Conservation (phyloP, 192 early-diverging fungal genomes). For the Linnemannia schmuckeri region DNA sequence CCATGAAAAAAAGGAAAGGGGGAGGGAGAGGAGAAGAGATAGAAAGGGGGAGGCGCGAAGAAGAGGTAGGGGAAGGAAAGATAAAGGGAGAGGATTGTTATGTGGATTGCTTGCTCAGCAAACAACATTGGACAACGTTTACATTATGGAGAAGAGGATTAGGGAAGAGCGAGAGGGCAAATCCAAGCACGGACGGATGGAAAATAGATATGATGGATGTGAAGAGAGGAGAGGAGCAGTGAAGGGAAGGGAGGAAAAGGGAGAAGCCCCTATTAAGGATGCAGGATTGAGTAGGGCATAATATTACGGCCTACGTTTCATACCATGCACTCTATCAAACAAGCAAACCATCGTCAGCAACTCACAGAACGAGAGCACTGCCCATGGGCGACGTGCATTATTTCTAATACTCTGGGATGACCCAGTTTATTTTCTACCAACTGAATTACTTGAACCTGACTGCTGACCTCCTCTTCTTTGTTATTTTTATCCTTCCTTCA, state of each 20-base stretch:
- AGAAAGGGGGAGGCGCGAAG: not conserved
- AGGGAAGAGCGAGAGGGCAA: not conserved
- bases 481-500: not conserved
- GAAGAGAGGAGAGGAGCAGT: not conserved
- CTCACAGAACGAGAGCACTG: not conserved
- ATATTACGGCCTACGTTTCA: not conserved
- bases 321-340: not conserved
- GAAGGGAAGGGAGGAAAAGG: not conserved
- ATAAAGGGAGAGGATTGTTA: not conserved
- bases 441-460: too few species aligned
- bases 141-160: not conserved
- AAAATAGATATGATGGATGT: not conserved
- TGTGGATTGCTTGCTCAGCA: not conserved
- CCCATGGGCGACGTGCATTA: too few species aligned
- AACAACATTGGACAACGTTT: not conserved
- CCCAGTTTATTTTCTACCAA: not conserved
- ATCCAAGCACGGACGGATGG: not conserved
- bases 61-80: not conserved
- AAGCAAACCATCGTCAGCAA: not conserved
- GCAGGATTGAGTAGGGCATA: not conserved
- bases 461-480: not conserved
- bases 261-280: not conserved
- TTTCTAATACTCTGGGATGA: too few species aligned
- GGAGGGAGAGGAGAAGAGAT: not conserved
- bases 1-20: not conserved